These are phyloP conservation scores for Tricholoma hemisulphureum DNA, from an alignment of 768 basidiomycete species.

Conservation along the genomic window DNA sequence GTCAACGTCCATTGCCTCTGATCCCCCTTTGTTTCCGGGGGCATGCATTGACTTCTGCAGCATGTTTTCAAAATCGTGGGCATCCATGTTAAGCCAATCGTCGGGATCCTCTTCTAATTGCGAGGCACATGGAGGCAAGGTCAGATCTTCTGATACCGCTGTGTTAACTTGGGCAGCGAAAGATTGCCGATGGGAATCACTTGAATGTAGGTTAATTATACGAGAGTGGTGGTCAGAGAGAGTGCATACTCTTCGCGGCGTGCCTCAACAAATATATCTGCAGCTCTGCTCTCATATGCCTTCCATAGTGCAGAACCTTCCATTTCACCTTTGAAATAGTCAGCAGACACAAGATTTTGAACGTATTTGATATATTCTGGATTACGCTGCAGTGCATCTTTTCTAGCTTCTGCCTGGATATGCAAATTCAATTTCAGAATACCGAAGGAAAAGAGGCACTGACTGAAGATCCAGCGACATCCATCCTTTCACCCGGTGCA, in stretches of 20 bases:
- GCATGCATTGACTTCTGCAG: constrained; percentile 47
- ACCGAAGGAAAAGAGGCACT: constrained; percentile 16
- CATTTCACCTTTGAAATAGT: constrained; percentile 78
- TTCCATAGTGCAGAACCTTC: constrained; percentile 81
- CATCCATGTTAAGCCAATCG: constrained; percentile 82
- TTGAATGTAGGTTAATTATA: constrained; percentile 19
- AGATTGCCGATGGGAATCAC: constrained; percentile 63
- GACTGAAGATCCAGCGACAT: constrained; percentile 48
- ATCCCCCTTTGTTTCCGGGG: constrained; percentile 11
- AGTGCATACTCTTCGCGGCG: constrained; percentile 66
- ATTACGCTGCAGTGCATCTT: constrained; percentile 65
- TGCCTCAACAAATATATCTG: constrained; percentile 58
- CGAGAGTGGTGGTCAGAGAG: neutral
- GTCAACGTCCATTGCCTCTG: constrained; percentile 52
- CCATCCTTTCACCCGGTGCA: constrained; percentile 31
- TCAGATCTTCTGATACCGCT: constrained; percentile 49
- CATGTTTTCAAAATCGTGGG: constrained; percentile 72
- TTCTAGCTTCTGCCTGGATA: constrained; percentile 57
- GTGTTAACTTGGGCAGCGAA: constrained; percentile 73
- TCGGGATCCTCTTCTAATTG: constrained; percentile 45
- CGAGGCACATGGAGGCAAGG: constrained; percentile 20
- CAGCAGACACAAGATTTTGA: constrained; percentile 55
- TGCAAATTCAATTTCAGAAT: neutral
- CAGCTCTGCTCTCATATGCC: constrained; percentile 68
- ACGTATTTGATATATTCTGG: constrained; percentile 72